Evolutionary conservation across 2,329 filamentous ascomycete genomes (phyloP).

Genomic region (Zasmidium angulare): DNA sequence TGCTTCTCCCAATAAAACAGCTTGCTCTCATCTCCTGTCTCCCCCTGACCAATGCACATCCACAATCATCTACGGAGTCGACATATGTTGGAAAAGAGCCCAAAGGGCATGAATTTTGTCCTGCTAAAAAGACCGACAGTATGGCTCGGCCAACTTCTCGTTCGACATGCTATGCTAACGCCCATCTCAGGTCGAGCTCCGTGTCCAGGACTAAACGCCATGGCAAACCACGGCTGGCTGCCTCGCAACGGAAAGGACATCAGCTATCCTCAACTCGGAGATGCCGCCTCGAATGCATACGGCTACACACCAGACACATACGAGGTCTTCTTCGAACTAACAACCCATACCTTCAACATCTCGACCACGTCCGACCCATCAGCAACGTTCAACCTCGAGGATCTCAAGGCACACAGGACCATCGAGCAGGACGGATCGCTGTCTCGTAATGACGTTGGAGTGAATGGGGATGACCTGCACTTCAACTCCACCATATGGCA

Average conservation of each 20-base stretch:
- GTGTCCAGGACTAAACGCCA: conserved; percentile 26
- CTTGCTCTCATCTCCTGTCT: neutral
- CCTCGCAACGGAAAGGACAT: conserved; percentile 23
- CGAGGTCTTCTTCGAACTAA: neutral
- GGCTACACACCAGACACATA: neutral
- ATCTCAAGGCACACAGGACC: neutral
- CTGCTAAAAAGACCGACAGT: neutral
- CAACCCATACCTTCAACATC: neutral
- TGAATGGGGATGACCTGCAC: neutral
- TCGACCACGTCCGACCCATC: neutral
- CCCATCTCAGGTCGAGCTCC: neutral
- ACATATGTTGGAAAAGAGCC: neutral
- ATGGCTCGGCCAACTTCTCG: neutral
- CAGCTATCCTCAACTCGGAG: conserved; percentile 2
- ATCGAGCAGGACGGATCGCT: neutral
- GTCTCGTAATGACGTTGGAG: neutral
- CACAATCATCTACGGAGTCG: neutral
- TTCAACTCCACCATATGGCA: neutral
- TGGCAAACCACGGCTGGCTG: conserved; percentile 32
- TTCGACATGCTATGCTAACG: too few relatives aligned
- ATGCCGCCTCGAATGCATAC: neutral
- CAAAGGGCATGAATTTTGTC: neutral
- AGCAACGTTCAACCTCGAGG: neutral
- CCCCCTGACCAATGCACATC: neutral
- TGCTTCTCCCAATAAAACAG: neutral